Evolutionary conservation across 2,329 filamentous ascomycete species (phyloP), one percentile per base, ranked within the genome.

Genomic region (Calycina herbarum): DNA sequence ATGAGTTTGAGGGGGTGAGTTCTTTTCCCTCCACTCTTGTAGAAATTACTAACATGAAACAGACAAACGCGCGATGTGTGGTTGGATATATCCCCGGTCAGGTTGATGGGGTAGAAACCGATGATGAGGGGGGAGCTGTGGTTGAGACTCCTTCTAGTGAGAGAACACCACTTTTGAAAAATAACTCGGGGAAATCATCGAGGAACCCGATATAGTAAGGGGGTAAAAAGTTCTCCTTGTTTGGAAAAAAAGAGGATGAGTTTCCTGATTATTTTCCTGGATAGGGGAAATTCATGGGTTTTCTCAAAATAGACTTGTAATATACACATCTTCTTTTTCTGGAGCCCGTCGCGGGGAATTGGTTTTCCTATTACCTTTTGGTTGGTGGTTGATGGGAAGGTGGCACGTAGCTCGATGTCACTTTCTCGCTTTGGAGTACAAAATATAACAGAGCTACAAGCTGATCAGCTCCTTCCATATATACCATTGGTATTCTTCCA

Each of bases 131-230:
- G 8, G 67, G 70, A 17, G 63, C 71, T 10, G 62, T 68, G 2
- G 70, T 71, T n/a, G 72, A 73, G 45, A 64, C 68, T 64, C 68
- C 66, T 57, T 57, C 61, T 33, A 72, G 63, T 61, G 72, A 73
- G 54, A 68, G 67, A 38, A 69, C 69, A 29, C 71, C 72, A 17
- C 61, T 73, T 51, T 31, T 73, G 7, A 51, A 51, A 24, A 66
- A 64, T 60, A 66, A 64, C 13, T 66, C 59, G 24, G 63, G 66
- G 45, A 70, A 71, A 59, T 61, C 66, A n/a, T 69, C 65, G 61
- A 63, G 63, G 2, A 64, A 48, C n/a, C n/a, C 48, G 24, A 60
- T 60, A 27, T 51, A 51, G 45, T 24, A 27, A 51, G 20, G n/a
- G n/a, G 8, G 10, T 8, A 11, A 51, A 24, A 51, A 51, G 20